Base-by-base conservation (phyloP, 2,329 filamentous ascomycete genomes). In the Sarocladiaceae sp. region DNA sequence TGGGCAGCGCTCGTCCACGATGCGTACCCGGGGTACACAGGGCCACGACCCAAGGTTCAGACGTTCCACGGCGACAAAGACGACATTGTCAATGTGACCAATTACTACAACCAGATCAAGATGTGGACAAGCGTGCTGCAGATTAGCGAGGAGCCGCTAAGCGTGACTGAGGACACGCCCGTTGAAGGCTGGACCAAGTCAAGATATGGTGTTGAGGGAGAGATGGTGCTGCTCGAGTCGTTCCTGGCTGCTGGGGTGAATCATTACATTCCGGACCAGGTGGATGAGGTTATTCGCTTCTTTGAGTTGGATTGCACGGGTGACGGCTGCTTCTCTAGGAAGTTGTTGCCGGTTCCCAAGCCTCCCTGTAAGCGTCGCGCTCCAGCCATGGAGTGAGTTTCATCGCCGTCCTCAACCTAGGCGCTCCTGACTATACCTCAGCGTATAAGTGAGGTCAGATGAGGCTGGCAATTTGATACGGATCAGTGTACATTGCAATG, bases 21-120 rank as follows among this genome's bases (percentile, higher is more conserved):
- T 12, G 79, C 77, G 68, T 77, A 78, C 60, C 74, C 76, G 0
- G 71, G 71, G 31, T 82, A 61, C 54, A 50, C 50, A 12, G 78
- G 78, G 1, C 57, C 70, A 1, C 66, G 77, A 2, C 79, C 79
- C 2, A 72, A 70, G 53, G 78, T 83, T 73, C 77, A 80, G 62
- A 72, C 82, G 58, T 82, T 76, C 69, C 79, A 83, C 59, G 79
- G 79, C 42, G 75, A 71, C 44, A 63, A 60, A 4, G 54, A 56
- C 22, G 18, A 39, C 15, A 29, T 51, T 4, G 31, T 51, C 15
- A 36, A 36, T 17, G 33, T 36, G 6, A 36, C 33, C 33, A 36
- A 36, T 17, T 36, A 36, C 33, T 36, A 36, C 18, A 36, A 36
- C 33, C 12, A 36, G 33, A 36, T 36, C 15, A 36, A 36, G 33